Evolutionary conservation across 2,329 filamentous ascomycete species (phyloP).

Genomic region (Metarhizium brunneum): DNA sequence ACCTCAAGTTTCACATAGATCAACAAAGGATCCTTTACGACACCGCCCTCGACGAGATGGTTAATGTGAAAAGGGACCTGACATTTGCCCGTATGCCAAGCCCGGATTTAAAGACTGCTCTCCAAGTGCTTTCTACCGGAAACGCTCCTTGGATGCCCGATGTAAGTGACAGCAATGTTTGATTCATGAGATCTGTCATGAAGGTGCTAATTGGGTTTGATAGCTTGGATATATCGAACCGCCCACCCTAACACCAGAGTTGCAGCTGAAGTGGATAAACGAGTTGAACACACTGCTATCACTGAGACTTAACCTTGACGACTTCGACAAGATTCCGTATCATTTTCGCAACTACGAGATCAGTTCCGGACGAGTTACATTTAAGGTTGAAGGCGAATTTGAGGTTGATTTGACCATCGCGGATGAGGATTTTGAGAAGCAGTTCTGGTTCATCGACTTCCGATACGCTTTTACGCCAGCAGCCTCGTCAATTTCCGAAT

Average conservation of each 20-base stretch:
- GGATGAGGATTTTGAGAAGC: constrained; percentile 71
- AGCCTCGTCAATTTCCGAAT: constrained; percentile 49
- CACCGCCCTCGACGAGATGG: constrained; percentile 51
- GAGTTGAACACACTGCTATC: constrained; percentile 78
- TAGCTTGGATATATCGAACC: constrained; percentile 70
- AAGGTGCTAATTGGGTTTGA: constrained; percentile 20
- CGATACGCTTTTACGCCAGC: constrained; percentile 72
- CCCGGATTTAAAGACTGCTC: constrained; percentile 82
- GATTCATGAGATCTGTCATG: neutral
- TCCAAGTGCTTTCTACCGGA: constrained; percentile 75
- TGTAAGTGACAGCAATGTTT: constrained; percentile 33
- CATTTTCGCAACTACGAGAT: constrained; percentile 72
- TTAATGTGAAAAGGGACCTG: constrained; percentile 65
- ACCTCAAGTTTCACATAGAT: constrained; percentile 69
- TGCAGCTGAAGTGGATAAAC: constrained; percentile 65
- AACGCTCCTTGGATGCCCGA: constrained; percentile 72
- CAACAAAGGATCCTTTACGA: constrained; percentile 52
- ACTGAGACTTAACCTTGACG: constrained; percentile 74
- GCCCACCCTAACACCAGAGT: constrained; percentile 58
- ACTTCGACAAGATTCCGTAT: constrained; percentile 65
- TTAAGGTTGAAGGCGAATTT: constrained; percentile 74
- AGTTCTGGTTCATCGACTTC: constrained; percentile 92
- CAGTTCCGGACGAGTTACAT: constrained; percentile 80
- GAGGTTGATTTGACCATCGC: constrained; percentile 89
- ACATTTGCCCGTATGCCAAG: constrained; percentile 69